Evolutionary conservation across 2,329 filamentous ascomycete genomes (phyloP), one percentile per base, ranked within the genome.

Genomic region (Fonsecaea monophora): DNA sequence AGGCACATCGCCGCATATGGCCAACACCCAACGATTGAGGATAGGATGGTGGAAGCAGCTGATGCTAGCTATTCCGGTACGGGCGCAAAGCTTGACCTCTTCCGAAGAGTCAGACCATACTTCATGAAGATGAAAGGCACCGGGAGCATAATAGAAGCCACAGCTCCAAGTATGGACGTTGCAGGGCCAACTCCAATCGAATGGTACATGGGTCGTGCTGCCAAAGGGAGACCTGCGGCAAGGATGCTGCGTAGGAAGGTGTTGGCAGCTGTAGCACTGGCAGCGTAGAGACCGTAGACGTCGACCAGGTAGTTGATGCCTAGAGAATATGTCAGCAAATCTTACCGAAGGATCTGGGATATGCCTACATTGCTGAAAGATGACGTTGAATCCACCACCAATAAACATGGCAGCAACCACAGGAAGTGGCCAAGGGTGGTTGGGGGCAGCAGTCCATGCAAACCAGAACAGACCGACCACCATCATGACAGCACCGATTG

Each of bases 261-360:
- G 48, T 81, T 80, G 1, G 80, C 79, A 0, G 79, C 78, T 0
- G 78, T 78, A 1, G 81, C 78, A 40, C 76, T 79, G 1, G 81
- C 81, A 1, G 80, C 81, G 65, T 81, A 82, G 1, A 75, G 67
- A 5, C 72, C 74, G 55, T 79, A 80, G 0, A 74, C 74, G 59
- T 81, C 79, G 21, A 83, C 77, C 1, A 83, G 74, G 56, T 79
- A 83, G 67, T 83, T 83, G 64, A 84, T 76, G 59, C 80, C 82
- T 69, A 38, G 21, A n/a, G 5, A 9, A n/a, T 35, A 13, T 15
- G 62, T 65, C 58, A 63, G 6, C n/a, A 1, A 6, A 10, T 34
- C 34, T 18, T 15, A 34, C 18, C 2, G 53, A 60, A 38, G 13
- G 13, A 15, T 54, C 42, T 10, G 38, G 21, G 9, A 32, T 25